These are phyloP conservation scores for Trypanosoma scelopori DNA, from an alignment of 208 protist species.

Conservation along the genomic window DNA sequence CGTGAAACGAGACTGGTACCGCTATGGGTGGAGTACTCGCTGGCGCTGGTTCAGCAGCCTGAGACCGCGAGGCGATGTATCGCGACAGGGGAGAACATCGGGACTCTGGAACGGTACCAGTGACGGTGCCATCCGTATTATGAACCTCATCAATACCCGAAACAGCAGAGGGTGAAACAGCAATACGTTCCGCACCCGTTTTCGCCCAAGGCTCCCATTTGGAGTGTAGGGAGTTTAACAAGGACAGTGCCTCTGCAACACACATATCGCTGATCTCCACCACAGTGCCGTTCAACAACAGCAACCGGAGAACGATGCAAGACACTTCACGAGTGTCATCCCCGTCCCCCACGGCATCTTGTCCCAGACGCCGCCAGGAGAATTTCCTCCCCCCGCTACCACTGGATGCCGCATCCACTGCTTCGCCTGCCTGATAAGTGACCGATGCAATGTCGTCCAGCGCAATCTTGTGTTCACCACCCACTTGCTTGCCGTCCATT, in stretches of 20 bases:
- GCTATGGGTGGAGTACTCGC: not conserved
- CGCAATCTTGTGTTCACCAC: not conserved
- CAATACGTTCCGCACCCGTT: no score
- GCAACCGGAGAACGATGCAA: slow-evolving; percentile 7
- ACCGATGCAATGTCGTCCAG: slow-evolving; percentile 9
- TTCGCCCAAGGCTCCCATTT: no score
- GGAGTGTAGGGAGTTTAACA: not conserved
- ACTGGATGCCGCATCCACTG: not conserved
- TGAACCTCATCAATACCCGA: no score
- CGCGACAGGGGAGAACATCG: no score
- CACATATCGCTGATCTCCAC: slow-evolving; percentile 12
- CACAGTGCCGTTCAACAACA: not conserved
- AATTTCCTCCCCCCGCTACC: not conserved
- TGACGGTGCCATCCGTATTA: no score
- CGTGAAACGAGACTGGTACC: not conserved
- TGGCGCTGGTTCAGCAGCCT: not conserved
- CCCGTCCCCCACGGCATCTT: not conserved
- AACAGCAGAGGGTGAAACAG: not conserved
- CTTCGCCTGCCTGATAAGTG: not conserved
- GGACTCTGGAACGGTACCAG: no score
- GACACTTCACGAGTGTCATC: not conserved
- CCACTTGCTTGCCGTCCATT: not conserved
- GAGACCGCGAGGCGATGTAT: not conserved
- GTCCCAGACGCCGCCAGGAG: not conserved
- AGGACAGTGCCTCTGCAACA: not conserved